Conservation (phyloP, 2,329 filamentous ascomycete genomes). For the Cephalotrichum gorgonifer region DNA sequence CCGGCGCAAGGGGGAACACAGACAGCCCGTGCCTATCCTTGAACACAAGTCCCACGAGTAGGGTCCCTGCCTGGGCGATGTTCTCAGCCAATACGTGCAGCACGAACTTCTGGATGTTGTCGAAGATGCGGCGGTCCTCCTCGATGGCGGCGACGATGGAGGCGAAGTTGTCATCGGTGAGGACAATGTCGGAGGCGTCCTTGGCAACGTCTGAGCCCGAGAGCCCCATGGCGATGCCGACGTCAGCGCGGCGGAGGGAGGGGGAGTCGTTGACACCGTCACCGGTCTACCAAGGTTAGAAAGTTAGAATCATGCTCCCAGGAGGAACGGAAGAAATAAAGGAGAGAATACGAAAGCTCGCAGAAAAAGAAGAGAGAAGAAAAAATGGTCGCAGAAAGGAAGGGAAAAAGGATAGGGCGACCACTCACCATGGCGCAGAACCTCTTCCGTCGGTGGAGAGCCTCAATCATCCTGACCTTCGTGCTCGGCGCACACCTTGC, state of each 20-base stretch:
- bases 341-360: no score
- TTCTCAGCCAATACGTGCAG: conserved; percentile 61
- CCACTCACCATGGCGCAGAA: conserved; percentile 54
- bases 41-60: conserved; percentile 63
- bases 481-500: conserved; percentile 60
- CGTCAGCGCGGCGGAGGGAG: conserved; percentile 57
- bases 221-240: conserved; percentile 60
- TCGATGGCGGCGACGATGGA: conserved; percentile 62
- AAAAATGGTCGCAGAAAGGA: not conserved
- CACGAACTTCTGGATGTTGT: conserved; percentile 71
- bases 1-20: conserved; percentile 62
- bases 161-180: conserved; percentile 66
- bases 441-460: conserved; percentile 52
- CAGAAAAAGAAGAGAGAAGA: not conserved
- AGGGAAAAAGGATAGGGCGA: no score
- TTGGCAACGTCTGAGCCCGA: conserved; percentile 57
- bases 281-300: conserved; percentile 35
- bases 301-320: not conserved
- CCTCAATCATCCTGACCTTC: conserved; percentile 66
- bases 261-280: conserved; percentile 68
- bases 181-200: conserved; percentile 51
- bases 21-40: conserved; percentile 55
- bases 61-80: conserved; percentile 58
- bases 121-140: conserved; percentile 61
- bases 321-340: no score